Evolutionary conservation across 495 filamentous ascomycete genomes (phyloP).

Genomic region (Neurospora discreta): DNA sequence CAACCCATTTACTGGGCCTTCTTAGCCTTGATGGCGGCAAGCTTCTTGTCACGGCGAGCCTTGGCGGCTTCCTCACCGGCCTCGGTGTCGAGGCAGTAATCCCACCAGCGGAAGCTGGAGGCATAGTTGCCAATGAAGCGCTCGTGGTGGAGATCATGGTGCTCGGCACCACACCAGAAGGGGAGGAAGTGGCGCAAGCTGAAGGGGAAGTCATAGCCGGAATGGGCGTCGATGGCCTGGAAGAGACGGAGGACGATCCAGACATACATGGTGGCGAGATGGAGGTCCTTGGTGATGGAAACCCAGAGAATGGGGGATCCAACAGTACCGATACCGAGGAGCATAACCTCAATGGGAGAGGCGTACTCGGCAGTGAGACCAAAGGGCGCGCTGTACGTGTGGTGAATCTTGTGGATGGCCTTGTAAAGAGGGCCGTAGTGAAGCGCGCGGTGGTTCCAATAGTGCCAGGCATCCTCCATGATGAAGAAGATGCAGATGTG

Average conservation of each 20-base stretch:
- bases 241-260: slow-evolving; percentile 92
- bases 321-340: slow-evolving; percentile 88
- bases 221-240: slow-evolving; percentile 96
- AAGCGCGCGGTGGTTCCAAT: slow-evolving; percentile 88
- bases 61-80: slow-evolving; percentile 78
- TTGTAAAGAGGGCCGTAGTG: slow-evolving; percentile 96
- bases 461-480: slow-evolving; percentile 95
- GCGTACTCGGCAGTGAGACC: slow-evolving; percentile 95
- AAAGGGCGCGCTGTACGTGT: slow-evolving; percentile 95
- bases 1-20: slow-evolving; percentile 45
- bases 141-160: slow-evolving; percentile 96
- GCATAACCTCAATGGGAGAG: slow-evolving; percentile 94
- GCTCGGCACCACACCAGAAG: slow-evolving; percentile 95
- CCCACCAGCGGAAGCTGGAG: slow-evolving; percentile 99
- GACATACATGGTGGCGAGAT: slow-evolving; percentile 94
- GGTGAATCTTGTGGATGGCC: slow-evolving; percentile 94
- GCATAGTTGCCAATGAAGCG: slow-evolving; percentile 96
- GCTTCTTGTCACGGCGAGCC: slow-evolving; percentile 69
- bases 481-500: slow-evolving; percentile 94
- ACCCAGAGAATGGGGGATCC: slow-evolving; percentile 77
- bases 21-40: slow-evolving; percentile 47
- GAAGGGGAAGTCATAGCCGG: slow-evolving; percentile 96
- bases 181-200: slow-evolving; percentile 89
- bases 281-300: slow-evolving; percentile 70
- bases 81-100: slow-evolving; percentile 87